Evolutionary conservation across 1,284 basidiomycete genomes (phyloP), one percentile per base, ranked within the genome.

Genomic region (Tilletia walkeri): DNA sequence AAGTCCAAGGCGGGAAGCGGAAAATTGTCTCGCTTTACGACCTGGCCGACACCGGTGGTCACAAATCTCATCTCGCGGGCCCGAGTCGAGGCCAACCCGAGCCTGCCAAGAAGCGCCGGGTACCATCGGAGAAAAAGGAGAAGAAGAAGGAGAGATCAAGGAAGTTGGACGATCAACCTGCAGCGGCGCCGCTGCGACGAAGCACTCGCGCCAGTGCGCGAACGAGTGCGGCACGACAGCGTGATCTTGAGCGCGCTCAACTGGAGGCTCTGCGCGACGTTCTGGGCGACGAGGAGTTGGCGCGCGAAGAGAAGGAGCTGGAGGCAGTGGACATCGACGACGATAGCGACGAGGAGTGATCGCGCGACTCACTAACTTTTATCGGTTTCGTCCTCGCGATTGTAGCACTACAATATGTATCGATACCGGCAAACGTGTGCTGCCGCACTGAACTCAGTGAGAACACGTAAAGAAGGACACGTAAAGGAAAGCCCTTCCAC

Each of bases 11-110:
- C 24, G 24, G 24, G 66, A 75, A 75, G 48, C 59, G 74, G 24
- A 72, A 70, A 54, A 74, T 77, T 69, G 69, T 75, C 74, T 75
- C 73, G 20, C 68, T 74, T 3, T 56, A 65, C 4, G 68, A 69
- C 5, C 53, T 59, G 18, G 70, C 67, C 34, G 68, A 65, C 39
- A 47, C 24, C 38, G 20, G 20, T 18, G 65, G 59, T 14, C 14
- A 45, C 14, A 14, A 9, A 7, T 45, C 41, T 7, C 9, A 14
- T 45, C 24, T 30, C 24, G 41, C 41, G 14, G 14, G 41, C 14
- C 14, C 41, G 41, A 45, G 41, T 14, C 41, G 14, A 45, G 14
- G 41, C 14, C 41, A 14, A 14, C 41, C 41, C 41, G 41, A 45
- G 41, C 14, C 41, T 45, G 41, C 41, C 1, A 45, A 45, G 41